Percentiles rank a stretch among this genome's conserved stretches.
These are phyloP conservation scores for Dendrocalamus latiflorus DNA, from an alignment of 202 grass and related monocot species.

Conservation along the genomic window DNA sequence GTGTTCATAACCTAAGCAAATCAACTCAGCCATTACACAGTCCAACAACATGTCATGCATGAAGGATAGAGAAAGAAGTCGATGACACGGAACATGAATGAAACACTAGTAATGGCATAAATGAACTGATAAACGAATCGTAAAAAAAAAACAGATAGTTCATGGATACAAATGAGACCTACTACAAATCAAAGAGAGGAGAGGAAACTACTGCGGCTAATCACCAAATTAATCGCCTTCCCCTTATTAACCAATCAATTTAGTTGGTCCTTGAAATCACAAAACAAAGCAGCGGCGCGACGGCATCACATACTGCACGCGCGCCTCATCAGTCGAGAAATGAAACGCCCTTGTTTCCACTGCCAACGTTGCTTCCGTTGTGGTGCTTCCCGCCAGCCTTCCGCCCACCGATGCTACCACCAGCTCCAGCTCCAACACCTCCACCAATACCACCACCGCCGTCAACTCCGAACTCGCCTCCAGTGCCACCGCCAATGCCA, in stretches of 20 bases:
- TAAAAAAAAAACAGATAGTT: background rate
- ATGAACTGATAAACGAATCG: background rate
- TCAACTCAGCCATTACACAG: background rate
- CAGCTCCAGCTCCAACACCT: too few species aligned
- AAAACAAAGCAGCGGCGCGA: too few species aligned
- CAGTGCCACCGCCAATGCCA: background rate
- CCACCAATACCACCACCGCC: too few species aligned
- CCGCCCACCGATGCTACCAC: too few species aligned
- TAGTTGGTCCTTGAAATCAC: background rate
- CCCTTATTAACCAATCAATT: background rate
- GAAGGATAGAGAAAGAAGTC: background rate
- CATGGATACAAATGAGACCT: background rate
- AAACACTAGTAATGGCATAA: background rate
- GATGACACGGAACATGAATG: background rate
- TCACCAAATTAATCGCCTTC: background rate
- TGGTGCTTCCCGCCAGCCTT: background rate
- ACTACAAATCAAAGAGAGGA: background rate
- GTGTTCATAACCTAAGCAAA: background rate
- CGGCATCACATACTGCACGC: background rate
- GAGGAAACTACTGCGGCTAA: background rate
- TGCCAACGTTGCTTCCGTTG: background rate
- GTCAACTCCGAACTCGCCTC: background rate
- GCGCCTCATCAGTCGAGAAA: background rate
- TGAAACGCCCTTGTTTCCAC: background rate
- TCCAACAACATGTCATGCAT: background rate